These are phyloP conservation scores for Neoscytalidium dimidiatum DNA, from an alignment of 2,329 filamentous ascomycete species.

Conservation along the genomic window DNA sequence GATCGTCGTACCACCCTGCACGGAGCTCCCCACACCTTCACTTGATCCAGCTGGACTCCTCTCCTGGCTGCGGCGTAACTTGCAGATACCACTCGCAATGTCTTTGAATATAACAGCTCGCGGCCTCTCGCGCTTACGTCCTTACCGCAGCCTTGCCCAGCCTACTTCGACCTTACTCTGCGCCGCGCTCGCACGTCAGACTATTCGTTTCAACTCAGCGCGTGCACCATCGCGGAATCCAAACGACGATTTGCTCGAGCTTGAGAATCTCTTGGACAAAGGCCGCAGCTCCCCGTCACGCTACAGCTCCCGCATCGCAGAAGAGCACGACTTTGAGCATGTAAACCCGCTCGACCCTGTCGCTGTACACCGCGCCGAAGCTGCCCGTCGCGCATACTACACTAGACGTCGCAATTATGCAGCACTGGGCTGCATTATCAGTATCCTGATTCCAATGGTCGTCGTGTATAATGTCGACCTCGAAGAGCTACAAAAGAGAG, in stretches of 20 bases:
- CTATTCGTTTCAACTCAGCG: constrained; percentile 19
- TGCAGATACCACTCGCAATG: constrained; percentile 10
- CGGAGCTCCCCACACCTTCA: constrained; percentile 7
- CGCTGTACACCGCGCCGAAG: constrained; percentile 37
- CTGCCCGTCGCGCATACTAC: constrained; percentile 30
- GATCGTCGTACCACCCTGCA: neutral
- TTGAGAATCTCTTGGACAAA: constrained; percentile 1
- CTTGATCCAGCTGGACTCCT: neutral
- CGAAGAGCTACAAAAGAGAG: constrained; percentile 21
- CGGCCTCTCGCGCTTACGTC: constrained; percentile 31
- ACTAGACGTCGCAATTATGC: constrained; percentile 35
- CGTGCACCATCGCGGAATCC: neutral
- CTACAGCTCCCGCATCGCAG: constrained; percentile 3
- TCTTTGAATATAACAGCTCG: constrained; percentile 25
- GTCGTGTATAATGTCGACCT: constrained; percentile 36
- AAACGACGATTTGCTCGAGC: constrained; percentile 2
- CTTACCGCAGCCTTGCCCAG: constrained; percentile 32
- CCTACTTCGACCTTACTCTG: constrained; percentile 26
- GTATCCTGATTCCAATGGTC: constrained; percentile 40
- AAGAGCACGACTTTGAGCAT: constrained; percentile 16
- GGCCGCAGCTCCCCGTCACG: neutral
- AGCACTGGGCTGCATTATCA: constrained; percentile 35
- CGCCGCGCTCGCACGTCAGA: constrained; percentile 21
- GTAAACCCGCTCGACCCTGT: constrained; percentile 28
- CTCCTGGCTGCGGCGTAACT: neutral